Evolutionary conservation across 2,329 filamentous ascomycete genomes (phyloP).

Genomic region (Acrodontium crateriforme): DNA sequence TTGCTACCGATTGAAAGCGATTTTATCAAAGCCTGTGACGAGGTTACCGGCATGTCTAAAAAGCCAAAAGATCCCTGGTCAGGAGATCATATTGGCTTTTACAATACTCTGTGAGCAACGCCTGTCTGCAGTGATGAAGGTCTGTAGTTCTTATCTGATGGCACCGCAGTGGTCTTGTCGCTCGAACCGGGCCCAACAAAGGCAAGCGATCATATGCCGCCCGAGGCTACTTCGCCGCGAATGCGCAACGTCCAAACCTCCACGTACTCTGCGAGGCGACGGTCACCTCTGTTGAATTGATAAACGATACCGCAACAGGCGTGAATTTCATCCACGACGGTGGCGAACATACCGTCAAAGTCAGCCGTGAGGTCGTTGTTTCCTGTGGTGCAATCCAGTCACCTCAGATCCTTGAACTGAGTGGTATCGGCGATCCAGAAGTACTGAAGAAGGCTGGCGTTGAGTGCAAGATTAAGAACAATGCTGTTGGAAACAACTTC

Average conservation of each 20-base stretch:
- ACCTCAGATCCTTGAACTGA: conserved; percentile 47
- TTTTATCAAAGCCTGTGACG: conserved; percentile 22
- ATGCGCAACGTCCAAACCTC: conserved; percentile 29
- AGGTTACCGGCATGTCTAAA: conserved; percentile 21
- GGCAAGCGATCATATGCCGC: conserved; percentile 25
- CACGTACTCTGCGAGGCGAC: conserved; percentile 34
- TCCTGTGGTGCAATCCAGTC: conserved; percentile 44
- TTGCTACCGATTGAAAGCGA: conserved; percentile 22
- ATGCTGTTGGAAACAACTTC: conserved; percentile 29
- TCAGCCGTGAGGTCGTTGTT: conserved; percentile 41
- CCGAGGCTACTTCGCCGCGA: conserved; percentile 24
- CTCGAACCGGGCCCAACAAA: conserved; percentile 16
- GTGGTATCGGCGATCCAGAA: conserved; percentile 41
- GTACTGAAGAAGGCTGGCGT: conserved; percentile 31
- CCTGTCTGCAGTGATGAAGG: conserved; percentile 1
- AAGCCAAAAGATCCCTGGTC: conserved; percentile 24
- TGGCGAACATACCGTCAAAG: conserved; percentile 21
- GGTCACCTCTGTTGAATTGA: conserved; percentile 33
- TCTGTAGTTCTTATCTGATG: conserved; percentile 1
- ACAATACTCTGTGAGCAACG: conserved; percentile 11
- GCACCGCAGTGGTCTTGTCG: conserved; percentile 6
- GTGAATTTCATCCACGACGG: conserved; percentile 30
- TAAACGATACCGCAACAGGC: conserved; percentile 26
- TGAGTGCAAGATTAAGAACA: conserved; percentile 29
- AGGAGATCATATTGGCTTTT: conserved; percentile 22